Percentiles rank a stretch among this genome's conserved stretches.
phyloP scores from a whole-genome alignment of 2,329 filamentous ascomycete species.

The Colletotrichum sp. region DNA sequence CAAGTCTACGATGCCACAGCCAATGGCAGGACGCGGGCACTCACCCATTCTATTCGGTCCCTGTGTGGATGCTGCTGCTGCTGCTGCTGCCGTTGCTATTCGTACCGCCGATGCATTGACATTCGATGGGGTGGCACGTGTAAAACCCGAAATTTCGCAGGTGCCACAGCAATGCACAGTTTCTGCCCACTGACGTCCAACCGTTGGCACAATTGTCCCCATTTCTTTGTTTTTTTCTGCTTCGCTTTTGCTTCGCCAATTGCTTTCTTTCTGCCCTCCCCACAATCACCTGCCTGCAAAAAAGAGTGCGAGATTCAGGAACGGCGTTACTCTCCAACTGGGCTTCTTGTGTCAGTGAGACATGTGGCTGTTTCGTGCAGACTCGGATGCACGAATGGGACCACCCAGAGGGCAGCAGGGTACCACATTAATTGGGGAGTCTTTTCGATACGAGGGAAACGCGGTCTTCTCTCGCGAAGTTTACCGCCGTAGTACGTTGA shows the following conservation, averaged over 20 bases:
- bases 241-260: neutral
- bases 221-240: neutral
- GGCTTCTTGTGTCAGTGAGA: constrained; percentile 6
- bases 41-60: neutral
- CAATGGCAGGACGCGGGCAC: neutral
- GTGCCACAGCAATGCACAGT: neutral
- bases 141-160: neutral
- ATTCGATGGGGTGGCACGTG: neutral
- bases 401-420: neutral
- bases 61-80: neutral
- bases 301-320: neutral
- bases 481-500: neutral
- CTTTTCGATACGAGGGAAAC: neutral
- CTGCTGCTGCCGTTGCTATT: neutral
- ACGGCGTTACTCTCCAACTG: neutral
- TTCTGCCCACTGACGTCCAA: neutral
- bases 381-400: neutral
- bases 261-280: neutral
- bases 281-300: neutral
- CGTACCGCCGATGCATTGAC: neutral
- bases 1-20: neutral
- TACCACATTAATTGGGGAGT: neutral
- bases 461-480: neutral
- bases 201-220: neutral
- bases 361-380: constrained; percentile 10